These are phyloP conservation scores for Achlya hypogyna DNA, from an alignment of 352 stramenopile species.

Conservation along the genomic window DNA sequence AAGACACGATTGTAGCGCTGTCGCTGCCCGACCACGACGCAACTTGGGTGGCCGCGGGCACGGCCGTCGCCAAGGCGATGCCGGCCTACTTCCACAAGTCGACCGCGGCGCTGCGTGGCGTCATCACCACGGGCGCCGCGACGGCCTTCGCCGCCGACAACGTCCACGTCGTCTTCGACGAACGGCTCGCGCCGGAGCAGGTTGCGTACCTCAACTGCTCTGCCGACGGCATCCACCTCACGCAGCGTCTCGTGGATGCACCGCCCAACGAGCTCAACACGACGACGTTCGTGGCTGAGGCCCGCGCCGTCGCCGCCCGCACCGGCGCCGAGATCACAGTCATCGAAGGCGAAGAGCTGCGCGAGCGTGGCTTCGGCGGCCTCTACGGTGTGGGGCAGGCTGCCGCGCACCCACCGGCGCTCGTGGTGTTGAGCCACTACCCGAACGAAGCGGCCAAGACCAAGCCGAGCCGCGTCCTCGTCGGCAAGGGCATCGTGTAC, in stretches of 20 bases:
- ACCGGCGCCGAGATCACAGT: slow-evolving; percentile 56
- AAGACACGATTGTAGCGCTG: slow-evolving; percentile 45
- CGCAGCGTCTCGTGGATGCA: slow-evolving; percentile 81
- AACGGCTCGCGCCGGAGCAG: slow-evolving; percentile 63
- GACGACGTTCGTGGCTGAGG: slow-evolving; percentile 80
- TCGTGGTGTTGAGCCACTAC: slow-evolving; percentile 86
- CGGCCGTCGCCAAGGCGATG: slow-evolving; percentile 39
- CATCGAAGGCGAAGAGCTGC: slow-evolving; percentile 87
- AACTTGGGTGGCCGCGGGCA: slow-evolving; percentile 45
- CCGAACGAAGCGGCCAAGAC: slow-evolving; percentile 25
- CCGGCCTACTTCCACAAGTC: slow-evolving; percentile 48
- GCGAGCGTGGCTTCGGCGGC: slow-evolving; percentile 83
- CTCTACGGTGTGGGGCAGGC: slow-evolving; percentile 90
- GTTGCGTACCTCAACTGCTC: slow-evolving; percentile 84
- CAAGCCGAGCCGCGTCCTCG: slow-evolving; percentile 55
- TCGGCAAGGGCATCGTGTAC: slow-evolving; percentile 96
- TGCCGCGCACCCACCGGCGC: slow-evolving; percentile 73
- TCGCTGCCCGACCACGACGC: slow-evolving; percentile 38
- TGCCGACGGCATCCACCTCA: slow-evolving; percentile 77
- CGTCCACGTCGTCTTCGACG: slow-evolving; percentile 44
- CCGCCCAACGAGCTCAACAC: slow-evolving; percentile 87
- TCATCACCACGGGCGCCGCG: slow-evolving; percentile 23
- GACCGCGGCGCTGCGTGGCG: slow-evolving; percentile 24
- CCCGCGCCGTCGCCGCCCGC: slow-evolving; percentile 38
- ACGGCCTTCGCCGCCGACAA: slow-evolving; percentile 30